Evolutionary conservation across 1,139 yeast species (phyloP), one percentile per base, ranked within the genome.

Genomic region (Yamadazyma membranifaciens): DNA sequence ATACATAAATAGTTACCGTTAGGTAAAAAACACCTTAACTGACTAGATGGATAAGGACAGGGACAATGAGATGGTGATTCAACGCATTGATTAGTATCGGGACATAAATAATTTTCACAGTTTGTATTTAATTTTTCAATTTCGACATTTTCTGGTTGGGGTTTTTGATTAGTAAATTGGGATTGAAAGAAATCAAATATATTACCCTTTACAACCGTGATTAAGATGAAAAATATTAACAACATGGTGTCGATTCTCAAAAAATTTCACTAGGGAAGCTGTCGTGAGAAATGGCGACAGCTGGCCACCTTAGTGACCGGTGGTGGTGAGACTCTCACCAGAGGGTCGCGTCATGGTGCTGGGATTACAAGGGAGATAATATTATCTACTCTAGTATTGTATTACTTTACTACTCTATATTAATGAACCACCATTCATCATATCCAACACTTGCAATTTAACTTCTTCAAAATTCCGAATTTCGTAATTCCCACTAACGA

Each of bases 11-110:
- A 84, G 42, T 77, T 72, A 17, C 79, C 75, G 45, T 78, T 81
- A 0, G 97, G 95, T 39, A 87, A 67, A 6, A 74, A 60, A 59
- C 98, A 92, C 54, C 88, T 83, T 47, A 86, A 58, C 59, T 92
- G 96, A 1, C 95, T 83, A 40, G 81, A 79, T 1, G 96, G 92
- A 56, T 78, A 91, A 9, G 88, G 89, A 60, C 98, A 92, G 1
- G 98, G 96, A 59, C 98, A 92, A 42, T 83, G 83, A 17, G 73
- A 57, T 1, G 89, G 80, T 2, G 63, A 57, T 6, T 74, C 72
- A 0, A 87, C 98, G 64, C 98, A 92, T 9, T 73, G 69, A 36
- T 81, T 69, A 0, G 97, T 88, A 51, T 83, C 95, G 2, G 87
- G 85, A 58, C 98, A 92, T 34, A 91, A 62, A 58, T 83, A 92